Evolutionary conservation across 108 stramenopile species (phyloP).

Genomic region (Ochromonas danica): DNA sequence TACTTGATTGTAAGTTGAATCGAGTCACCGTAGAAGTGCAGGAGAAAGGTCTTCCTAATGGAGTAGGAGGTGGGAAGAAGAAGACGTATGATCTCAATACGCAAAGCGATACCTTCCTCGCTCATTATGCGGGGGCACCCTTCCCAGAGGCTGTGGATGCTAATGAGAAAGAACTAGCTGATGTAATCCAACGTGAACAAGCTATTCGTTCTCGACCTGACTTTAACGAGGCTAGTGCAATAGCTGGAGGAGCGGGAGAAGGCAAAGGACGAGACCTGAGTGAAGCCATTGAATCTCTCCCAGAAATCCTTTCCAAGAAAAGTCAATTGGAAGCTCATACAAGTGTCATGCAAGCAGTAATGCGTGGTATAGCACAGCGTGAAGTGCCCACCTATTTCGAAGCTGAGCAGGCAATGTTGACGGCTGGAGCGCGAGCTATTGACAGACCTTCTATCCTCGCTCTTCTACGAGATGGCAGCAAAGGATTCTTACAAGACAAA

Average conservation of each 20-base stretch:
- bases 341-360: slow-evolving; percentile 89
- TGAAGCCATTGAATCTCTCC: slow-evolving; percentile 84
- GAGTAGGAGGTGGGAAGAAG: slow-evolving; percentile 47
- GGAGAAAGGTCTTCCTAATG: slow-evolving; percentile 46
- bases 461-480: slow-evolving; percentile 69
- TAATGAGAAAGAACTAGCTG: slow-evolving; percentile 86
- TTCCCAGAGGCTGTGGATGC: slow-evolving; percentile 96
- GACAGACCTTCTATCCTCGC: slow-evolving; percentile 60
- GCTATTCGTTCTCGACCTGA: not conserved
- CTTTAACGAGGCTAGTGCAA: not conserved
- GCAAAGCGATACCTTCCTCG: slow-evolving; percentile 60
- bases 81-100: slow-evolving; percentile 92
- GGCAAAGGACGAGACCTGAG: slow-evolving; percentile 51
- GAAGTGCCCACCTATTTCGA: slow-evolving; percentile 95
- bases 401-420: slow-evolving; percentile 69
- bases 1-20: slow-evolving; percentile 79
- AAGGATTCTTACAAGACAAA: slow-evolving; percentile 93
- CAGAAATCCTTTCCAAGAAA: slow-evolving; percentile 86
- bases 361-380: slow-evolving; percentile 89
- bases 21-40: slow-evolving; percentile 70
- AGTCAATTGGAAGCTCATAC: slow-evolving; percentile 92
- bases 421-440: not conserved
- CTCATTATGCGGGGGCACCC: slow-evolving; percentile 78
- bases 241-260: not conserved
- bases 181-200: slow-evolving; percentile 59